Base-by-base conservation (phyloP, 169 alveolate species). In the Plasmodium inui region DNA sequence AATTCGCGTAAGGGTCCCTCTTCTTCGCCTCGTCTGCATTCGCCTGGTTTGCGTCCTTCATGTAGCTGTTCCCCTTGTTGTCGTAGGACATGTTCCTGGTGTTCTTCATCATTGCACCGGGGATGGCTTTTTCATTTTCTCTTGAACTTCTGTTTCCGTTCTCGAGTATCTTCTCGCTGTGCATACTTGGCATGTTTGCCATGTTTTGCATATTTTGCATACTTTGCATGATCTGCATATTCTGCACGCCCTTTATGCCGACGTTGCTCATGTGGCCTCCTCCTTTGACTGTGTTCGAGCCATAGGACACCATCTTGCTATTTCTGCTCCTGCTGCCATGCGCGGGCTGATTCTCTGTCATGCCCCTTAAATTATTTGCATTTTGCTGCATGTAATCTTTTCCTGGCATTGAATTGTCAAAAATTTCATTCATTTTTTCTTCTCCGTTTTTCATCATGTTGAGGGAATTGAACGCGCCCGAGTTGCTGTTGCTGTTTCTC, bases 81-180 rank as follows among this genome's bases (percentile, higher is more conserved):
- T 84, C 93, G 41, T 84, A 84, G 6, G 93, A 73, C 28, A 84
- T 53, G 61, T 44, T 84, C 73, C 94, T 89, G 22, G 34, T 26
- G 26, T 26, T 30, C 37, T 46, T 89, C 28, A 17, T 73, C 83
- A 89, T 79, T 44, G 70, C 34, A 12, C 22, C 82, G 79, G 72
- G 71, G 10, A 55, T 32, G n/a, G 74, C 71, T n/a, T 78, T 84
- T 50, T 84, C 93, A 41, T 84, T 72, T 84, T 84, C 93, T 22
- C 74, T 30, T 84, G 78, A 46, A 7, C 82, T 3, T 22, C 19
- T 88, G 10, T 10, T 79, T 8, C 79, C 84, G 30, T 57, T 34
- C 22, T 89, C 82, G 28, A 1, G 61, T 22, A 9, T 74, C 61
- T 74, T 74, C 50, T 22, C 7, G 55, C 28, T 74, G 83, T 74